These are phyloP conservation scores for Linaria vulgaris DNA, from an alignment of 257 asterid species.

Conservation along the genomic window DNA sequence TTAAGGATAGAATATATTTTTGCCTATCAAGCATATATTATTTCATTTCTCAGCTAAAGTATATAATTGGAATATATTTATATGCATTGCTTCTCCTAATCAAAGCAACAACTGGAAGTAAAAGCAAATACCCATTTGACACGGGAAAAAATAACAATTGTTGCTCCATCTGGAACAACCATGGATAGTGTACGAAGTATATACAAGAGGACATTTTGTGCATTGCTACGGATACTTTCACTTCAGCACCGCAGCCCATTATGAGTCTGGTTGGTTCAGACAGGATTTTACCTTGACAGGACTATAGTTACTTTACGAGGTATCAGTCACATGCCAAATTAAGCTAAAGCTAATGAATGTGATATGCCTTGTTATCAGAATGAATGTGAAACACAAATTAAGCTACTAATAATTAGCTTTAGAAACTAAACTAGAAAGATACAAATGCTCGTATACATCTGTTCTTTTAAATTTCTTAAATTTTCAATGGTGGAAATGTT, in stretches of 20 bases:
- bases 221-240: slow-evolving; percentile 3
- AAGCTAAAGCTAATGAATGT: not conserved
- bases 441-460: not conserved
- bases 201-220: not conserved
- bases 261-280: no score
- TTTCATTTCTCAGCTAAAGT: not conserved
- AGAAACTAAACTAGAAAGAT: not conserved
- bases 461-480: not conserved
- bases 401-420: not conserved
- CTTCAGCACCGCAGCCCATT: not conserved
- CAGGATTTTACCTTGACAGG: not conserved
- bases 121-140: not conserved
- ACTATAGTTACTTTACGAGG: not conserved
- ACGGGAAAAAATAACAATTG: no score
- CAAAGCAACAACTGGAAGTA: not conserved
- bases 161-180: not conserved
- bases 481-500: not conserved
- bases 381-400: no score
- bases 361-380: not conserved
- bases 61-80: not conserved
- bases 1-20: no score
- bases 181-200: not conserved
- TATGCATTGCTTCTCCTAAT: not conserved
- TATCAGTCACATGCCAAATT: not conserved
- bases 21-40: no score